These are phyloP conservation scores for Sporisorium exsertum DNA, from an alignment of 1,284 basidiomycete genomes.

Conservation along the genomic window DNA sequence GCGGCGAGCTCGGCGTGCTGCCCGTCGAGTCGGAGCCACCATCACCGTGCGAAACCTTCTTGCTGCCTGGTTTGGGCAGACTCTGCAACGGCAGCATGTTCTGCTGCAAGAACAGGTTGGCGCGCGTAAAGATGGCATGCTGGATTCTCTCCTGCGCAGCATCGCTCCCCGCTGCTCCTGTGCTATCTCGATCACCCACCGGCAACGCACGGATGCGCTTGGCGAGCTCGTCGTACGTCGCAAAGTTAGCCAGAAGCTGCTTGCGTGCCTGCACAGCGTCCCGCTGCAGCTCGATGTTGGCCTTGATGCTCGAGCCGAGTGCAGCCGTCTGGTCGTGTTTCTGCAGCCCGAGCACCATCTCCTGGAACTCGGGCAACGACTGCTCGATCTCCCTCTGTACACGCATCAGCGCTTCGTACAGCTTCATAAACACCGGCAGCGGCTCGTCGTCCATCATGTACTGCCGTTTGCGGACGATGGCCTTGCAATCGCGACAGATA, in stretches of 20 bases:
- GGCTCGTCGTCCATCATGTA: conserved; percentile 78
- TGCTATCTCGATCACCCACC: conserved; percentile 10
- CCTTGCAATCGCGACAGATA: conserved; percentile 84
- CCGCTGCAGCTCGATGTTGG: conserved; percentile 65
- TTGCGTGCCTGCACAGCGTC: conserved; percentile 80
- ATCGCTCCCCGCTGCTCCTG: conserved; percentile 24
- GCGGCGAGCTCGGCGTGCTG: conserved; percentile 29
- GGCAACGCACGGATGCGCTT: conserved; percentile 84
- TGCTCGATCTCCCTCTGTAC: conserved; percentile 83
- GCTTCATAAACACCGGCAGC: conserved; percentile 73
- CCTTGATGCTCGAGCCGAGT: conserved; percentile 56
- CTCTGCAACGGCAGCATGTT: conserved; percentile 74
- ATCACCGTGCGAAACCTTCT: conserved; percentile 49
- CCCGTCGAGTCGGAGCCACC: conserved; percentile 30
- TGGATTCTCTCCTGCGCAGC: conserved; percentile 84
- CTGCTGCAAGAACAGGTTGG: conserved; percentile 85
- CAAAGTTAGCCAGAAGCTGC: conserved; percentile 82
- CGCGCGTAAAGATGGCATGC: conserved; percentile 80
- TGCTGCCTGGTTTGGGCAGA: conserved; percentile 75
- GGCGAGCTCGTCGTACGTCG: conserved; percentile 86
- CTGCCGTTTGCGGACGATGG: conserved; percentile 81
- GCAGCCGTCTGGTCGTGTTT: conserved; percentile 62
- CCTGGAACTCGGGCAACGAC: conserved; percentile 78
- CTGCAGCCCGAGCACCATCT: conserved; percentile 75
- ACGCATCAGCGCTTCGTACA: conserved; percentile 76